phyloP scores from a whole-genome alignment of 345 rosid genomes.

The Eucalyptus erythrocorys region DNA sequence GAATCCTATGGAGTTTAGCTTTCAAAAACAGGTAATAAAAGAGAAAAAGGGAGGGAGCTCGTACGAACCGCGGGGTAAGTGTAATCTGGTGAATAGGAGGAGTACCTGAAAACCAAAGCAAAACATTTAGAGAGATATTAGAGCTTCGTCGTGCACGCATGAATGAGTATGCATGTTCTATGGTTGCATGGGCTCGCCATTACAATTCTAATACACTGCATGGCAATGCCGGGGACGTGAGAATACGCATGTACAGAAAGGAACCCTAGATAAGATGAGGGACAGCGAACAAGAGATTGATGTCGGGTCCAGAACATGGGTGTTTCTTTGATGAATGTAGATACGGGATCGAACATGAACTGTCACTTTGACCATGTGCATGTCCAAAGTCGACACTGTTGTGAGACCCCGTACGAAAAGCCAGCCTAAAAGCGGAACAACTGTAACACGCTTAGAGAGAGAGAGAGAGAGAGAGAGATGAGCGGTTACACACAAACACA shows the following conservation, averaged over 20 bases:
- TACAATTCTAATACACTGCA: not conserved
- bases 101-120: slow-evolving; percentile 51
- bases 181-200: not conserved
- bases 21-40: not conserved
- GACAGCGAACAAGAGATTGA: not conserved
- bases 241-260: not conserved
- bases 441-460: not conserved
- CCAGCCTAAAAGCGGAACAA: not conserved
- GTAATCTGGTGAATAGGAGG: slow-evolving; percentile 83
- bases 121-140: not conserved
- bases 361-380: not conserved
- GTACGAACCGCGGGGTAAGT: slow-evolving; percentile 77
- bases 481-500: not conserved
- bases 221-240: not conserved
- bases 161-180: not conserved
- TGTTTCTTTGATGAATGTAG: not conserved
- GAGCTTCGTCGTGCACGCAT: not conserved
- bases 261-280: not conserved
- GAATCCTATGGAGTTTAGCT: not conserved
- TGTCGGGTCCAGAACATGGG: not conserved
- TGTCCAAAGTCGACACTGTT: not conserved
- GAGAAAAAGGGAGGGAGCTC: not conserved
- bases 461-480: not conserved
- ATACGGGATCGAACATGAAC: not conserved
- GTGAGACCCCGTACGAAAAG: not conserved